Evolutionary conservation across 2,329 filamentous ascomycete species (phyloP), one percentile per base, ranked within the genome.

Genomic region (Apiospora koreana): DNA sequence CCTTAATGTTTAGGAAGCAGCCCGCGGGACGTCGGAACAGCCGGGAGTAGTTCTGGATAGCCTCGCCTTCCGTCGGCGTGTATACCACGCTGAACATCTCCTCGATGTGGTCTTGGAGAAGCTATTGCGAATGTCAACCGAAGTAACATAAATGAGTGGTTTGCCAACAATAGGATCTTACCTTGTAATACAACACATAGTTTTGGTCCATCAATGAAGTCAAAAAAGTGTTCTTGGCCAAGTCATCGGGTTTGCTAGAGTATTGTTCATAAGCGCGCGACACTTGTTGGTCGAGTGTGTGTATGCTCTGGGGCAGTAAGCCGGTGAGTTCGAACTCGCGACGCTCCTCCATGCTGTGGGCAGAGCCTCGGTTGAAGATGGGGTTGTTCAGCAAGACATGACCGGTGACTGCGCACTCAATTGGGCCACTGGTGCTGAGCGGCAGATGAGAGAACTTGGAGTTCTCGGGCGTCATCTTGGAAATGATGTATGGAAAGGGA

Each of bases 81-180:
- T 97, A 97, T 38, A 97, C 93, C n/a, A 97, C 84, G 50, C 91
- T 90, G 77, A 97, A 95, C 93, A 97, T 96, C 77, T 97, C 94
- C 73, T 93, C 91, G 25, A 97, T 82, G 75, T 97, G 91, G 5
- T 93, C 89, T 78, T 93, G 87, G 9, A 96, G 85, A 12, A 97
- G 86, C 88, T 50, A n/a, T 18, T 8, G 28, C 18, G 31, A 23
- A 23, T 38, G 54, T 62, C 18, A 62, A 31, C 3, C 31, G 38
- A 12, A 14, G 42, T 3, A 54, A 14, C 41, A 3, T 43, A 45
- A 16, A 38, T 16, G 25, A 9, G 65, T 5, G 3, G 65, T 12
- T 28, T 43, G n/a, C 0, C 38, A 28, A 21, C 65, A 35, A 28
- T 66, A n/a, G 9, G 23, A 21, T 28, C 82, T 73, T 75, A 93